Conservation (phyloP, 2,329 filamentous ascomycete species). For the Fusarium zealandicum region DNA sequence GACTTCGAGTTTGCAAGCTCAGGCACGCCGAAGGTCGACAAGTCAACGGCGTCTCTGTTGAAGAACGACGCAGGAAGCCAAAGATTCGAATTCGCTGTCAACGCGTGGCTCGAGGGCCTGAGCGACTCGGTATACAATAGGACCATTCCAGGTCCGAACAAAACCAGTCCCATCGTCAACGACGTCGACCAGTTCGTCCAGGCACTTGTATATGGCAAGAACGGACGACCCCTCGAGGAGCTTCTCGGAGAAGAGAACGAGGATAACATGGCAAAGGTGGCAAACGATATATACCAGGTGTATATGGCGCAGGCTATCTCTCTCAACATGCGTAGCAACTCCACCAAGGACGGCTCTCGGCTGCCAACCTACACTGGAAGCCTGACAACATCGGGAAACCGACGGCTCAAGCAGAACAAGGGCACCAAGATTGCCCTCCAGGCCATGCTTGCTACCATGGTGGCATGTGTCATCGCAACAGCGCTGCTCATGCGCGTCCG, state of each 20-base stretch:
- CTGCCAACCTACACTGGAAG: slow-evolving; percentile 22
- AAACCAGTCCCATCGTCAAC: slow-evolving; percentile 13
- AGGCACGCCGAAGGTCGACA: slow-evolving; percentile 12
- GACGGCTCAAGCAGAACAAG: slow-evolving; percentile 38
- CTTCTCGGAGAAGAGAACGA: slow-evolving; percentile 23
- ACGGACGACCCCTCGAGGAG: slow-evolving; percentile 14
- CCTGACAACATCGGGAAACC: slow-evolving; percentile 3
- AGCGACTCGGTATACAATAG: slow-evolving; percentile 29
- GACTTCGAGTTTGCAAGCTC: slow-evolving; percentile 25
- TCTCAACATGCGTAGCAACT: slow-evolving; percentile 33
- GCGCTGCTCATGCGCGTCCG: slow-evolving; percentile 34
- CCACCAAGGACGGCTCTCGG: slow-evolving; percentile 2
- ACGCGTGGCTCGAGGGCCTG: slow-evolving; percentile 30
- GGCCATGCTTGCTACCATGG: slow-evolving; percentile 42
- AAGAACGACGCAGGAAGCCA: slow-evolving; percentile 20
- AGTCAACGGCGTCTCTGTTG: slow-evolving; percentile 14
- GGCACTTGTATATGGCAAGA: slow-evolving; percentile 25
- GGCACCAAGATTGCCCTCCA: slow-evolving; percentile 42
- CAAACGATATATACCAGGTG: slow-evolving; percentile 32
- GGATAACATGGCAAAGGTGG: slow-evolving; percentile 20
- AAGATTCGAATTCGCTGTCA: slow-evolving; percentile 28
- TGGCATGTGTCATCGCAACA: slow-evolving; percentile 34
- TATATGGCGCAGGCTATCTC: slow-evolving; percentile 43
- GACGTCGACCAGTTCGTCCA: slow-evolving; percentile 33
- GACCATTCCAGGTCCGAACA: slow-evolving; percentile 20